Conservation (phyloP, 345 rosid genomes). For the Mallotus nudiflorus region DNA sequence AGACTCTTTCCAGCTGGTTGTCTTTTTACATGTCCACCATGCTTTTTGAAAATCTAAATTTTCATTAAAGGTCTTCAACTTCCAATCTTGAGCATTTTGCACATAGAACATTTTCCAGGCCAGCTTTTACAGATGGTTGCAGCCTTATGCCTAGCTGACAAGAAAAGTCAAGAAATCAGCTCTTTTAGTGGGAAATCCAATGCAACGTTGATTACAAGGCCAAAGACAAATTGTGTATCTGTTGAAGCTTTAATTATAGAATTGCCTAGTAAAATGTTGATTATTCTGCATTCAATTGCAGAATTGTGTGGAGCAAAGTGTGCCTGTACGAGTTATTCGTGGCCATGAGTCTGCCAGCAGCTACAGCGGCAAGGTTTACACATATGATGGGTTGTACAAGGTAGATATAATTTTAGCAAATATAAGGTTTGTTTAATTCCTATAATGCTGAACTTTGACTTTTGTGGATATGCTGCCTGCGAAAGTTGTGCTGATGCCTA, state of each 20-base stretch:
- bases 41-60: too few species aligned
- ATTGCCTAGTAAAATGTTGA: neutral
- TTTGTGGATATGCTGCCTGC: neutral
- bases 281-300: constrained; percentile 36
- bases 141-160: too few species aligned
- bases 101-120: too few species aligned
- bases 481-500: neutral
- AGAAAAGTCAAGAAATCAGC: too few species aligned
- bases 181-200: too few species aligned
- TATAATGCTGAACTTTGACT: neutral
- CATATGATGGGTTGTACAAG: constrained; percentile 94
- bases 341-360: constrained; percentile 71
- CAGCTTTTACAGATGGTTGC: too few species aligned
- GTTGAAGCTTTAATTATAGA: neutral
- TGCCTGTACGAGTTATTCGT: constrained; percentile 83
- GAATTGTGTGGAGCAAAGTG: constrained; percentile 62
- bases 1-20: too few species aligned
- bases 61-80: too few species aligned
- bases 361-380: constrained; percentile 68
- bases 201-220: neutral
- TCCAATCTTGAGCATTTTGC: too few species aligned
- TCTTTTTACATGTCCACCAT: too few species aligned
- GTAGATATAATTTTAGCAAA: constrained; percentile 28
- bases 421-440: neutral
- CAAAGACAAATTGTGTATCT: neutral